Conservation (phyloP, 2,329 filamentous ascomycete species). For the Ophiostoma perfectum region DNA sequence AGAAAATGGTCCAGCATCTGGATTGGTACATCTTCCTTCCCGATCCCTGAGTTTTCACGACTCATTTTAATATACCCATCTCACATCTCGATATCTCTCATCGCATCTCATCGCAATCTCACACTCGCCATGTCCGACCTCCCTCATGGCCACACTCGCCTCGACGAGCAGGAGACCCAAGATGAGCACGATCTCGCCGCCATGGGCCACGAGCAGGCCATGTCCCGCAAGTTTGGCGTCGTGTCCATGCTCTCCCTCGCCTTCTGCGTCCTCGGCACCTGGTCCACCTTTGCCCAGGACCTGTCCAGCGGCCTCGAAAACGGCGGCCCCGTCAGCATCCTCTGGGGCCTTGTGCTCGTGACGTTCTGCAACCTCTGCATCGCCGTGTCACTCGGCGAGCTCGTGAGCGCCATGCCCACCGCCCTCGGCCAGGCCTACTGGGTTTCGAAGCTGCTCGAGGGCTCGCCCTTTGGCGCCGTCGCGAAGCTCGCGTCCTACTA, state of each 20-base stretch:
- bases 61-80: not conserved
- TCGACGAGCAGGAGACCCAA: constrained; percentile 21
- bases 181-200: constrained; percentile 25
- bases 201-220: constrained; percentile 25
- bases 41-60: constrained; percentile 15
- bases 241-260: constrained; percentile 26
- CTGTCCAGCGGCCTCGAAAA: constrained; percentile 53
- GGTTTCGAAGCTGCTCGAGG: constrained; percentile 40
- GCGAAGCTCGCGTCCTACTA: constrained; percentile 22
- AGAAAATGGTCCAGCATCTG: constrained; percentile 21
- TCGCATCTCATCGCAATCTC: not conserved
- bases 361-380: constrained; percentile 67
- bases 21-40: constrained; percentile 17
- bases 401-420: constrained; percentile 55
- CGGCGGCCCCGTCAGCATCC: constrained; percentile 62
- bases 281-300: constrained; percentile 26
- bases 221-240: constrained; percentile 25
- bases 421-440: constrained; percentile 57
- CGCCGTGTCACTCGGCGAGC: constrained; percentile 54
- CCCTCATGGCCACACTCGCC: constrained; percentile 17
- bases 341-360: constrained; percentile 67
- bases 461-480: constrained; percentile 35
- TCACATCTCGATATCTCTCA: not conserved
- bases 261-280: constrained; percentile 26
- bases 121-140: constrained; percentile 15